phyloP scores from a whole-genome alignment of 768 basidiomycete genomes.

The Heimioporus sp. region DNA sequence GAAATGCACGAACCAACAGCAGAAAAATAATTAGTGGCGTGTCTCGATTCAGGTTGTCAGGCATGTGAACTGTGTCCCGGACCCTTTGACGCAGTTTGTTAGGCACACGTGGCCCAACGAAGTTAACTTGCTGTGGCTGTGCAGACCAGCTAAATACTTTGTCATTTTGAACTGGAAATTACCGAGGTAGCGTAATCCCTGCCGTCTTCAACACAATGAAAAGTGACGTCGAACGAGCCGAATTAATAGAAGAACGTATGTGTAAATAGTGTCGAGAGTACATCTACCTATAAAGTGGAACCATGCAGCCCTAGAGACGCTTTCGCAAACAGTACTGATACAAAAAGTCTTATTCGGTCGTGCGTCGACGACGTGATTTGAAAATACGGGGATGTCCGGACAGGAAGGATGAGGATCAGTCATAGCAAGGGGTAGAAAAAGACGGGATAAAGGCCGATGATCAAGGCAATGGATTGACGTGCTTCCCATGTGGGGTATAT shows the following conservation, averaged over 20 bases:
- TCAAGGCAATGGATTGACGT: slow-evolving; percentile 47
- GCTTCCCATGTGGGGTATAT: slow-evolving; percentile 43
- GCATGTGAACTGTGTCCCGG: slow-evolving; percentile 10
- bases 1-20: slow-evolving; percentile 22
- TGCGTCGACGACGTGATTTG: slow-evolving; percentile 22
- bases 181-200: slow-evolving; percentile 25
- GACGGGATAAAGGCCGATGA: slow-evolving; percentile 18
- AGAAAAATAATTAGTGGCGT: slow-evolving; percentile 6
- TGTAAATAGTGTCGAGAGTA: slow-evolving; percentile 32
- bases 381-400: slow-evolving; percentile 29
- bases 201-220: slow-evolving; percentile 10
- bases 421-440: slow-evolving; percentile 15
- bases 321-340: slow-evolving; percentile 32
- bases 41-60: slow-evolving; percentile 9
- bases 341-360: slow-evolving; percentile 27
- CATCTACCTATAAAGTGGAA: slow-evolving; percentile 32
- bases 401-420: slow-evolving; percentile 19
- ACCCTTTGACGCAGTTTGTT: slow-evolving; percentile 9
- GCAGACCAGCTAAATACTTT: slow-evolving; percentile 27
- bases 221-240: slow-evolving; percentile 16
- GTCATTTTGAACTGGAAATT: slow-evolving; percentile 21
- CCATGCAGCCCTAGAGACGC: slow-evolving; percentile 19
- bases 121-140: slow-evolving; percentile 27
- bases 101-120: slow-evolving; percentile 19
- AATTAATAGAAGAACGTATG: slow-evolving; percentile 31